A percentile compares a stretch with the other conserved stretches of the same genome.
Conservation (phyloP, 305 asterid species). For the Ajuga reptans region DNA sequence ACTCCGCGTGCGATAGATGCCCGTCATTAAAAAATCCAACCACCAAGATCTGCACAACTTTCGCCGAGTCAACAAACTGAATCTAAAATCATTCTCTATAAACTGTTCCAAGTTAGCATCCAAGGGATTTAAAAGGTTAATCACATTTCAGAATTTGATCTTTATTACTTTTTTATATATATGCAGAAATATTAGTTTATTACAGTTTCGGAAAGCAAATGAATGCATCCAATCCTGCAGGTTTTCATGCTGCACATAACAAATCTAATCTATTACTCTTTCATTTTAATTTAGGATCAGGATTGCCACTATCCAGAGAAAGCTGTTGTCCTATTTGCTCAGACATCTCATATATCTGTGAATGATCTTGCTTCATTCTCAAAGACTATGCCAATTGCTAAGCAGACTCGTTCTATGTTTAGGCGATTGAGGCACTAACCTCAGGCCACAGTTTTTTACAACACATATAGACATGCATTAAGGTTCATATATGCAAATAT, state of each 20-base stretch:
- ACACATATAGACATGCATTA: too few species aligned
- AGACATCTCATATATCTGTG: neutral
- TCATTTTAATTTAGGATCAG: neutral
- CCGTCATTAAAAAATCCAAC: conserved; percentile 63
- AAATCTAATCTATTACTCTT: neutral
- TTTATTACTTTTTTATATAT: too few species aligned
- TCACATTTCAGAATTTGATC: neutral
- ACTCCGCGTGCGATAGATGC: conserved; percentile 31
- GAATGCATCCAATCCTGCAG: conserved; percentile 1
- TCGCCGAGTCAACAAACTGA: conserved; percentile 15
- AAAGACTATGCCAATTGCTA: conserved; percentile 3
- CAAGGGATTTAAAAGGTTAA: neutral
- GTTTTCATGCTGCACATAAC: conserved; percentile 6
- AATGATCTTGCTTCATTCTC: conserved; percentile 3
- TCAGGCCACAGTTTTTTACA: too few species aligned
- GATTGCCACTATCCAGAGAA: neutral
- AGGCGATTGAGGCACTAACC: too few species aligned
- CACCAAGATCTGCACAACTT: conserved; percentile 63
- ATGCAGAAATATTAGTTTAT: neutral
- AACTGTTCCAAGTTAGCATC: neutral
- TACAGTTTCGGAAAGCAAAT: neutral
- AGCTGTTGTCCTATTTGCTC: neutral
- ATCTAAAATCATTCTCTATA: neutral
- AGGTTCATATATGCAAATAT: too few species aligned
- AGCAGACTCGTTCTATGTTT: neutral